These are phyloP conservation scores for Gossypioides kirkii DNA, from an alignment of 345 rosid species.

Conservation along the genomic window DNA sequence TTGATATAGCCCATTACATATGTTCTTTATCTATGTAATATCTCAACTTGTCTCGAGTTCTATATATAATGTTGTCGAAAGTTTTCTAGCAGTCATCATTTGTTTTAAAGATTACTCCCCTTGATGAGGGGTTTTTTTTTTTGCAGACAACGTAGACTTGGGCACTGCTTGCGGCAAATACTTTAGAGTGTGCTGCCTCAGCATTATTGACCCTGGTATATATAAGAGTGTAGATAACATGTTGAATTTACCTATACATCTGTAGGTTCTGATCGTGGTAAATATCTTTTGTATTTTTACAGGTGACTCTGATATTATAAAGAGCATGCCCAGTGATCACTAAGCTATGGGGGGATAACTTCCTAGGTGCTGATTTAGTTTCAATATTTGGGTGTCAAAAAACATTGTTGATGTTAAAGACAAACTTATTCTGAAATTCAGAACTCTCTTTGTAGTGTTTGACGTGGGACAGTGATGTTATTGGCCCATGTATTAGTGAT, in stretches of 20 bases:
- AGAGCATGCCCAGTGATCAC: conserved; percentile 51
- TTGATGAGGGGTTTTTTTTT: not conserved
- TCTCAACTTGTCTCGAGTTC: not conserved
- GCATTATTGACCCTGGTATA: conserved; percentile 58
- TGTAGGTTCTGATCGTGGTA: not conserved
- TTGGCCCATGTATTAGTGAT: not conserved
- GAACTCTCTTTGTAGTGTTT: conserved; percentile 10
- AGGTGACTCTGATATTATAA: conserved; percentile 75
- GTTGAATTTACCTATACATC: not conserved
- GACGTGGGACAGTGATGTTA: not conserved
- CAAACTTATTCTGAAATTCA: conserved; percentile 3
- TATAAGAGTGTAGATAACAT: not conserved
- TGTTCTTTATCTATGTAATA: not conserved
- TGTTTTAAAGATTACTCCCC: not conserved
- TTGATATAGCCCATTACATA: not conserved
- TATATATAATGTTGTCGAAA: too few species aligned
- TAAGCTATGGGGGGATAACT: not conserved
- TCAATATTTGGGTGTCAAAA: conserved; percentile 3
- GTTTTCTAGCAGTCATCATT: not conserved
- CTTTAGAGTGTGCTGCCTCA: conserved; percentile 63
- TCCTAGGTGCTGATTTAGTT: conserved; percentile 2
- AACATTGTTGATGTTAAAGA: conserved; percentile 9
- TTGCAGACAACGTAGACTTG: conserved; percentile 60
- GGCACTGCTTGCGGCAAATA: conserved; percentile 73
- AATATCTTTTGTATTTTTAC: not conserved